Evolutionary conservation across 2,329 filamentous ascomycete genomes (phyloP), one percentile per base, ranked within the genome.

Genomic region (Ophiocordyceps unilateralis): DNA sequence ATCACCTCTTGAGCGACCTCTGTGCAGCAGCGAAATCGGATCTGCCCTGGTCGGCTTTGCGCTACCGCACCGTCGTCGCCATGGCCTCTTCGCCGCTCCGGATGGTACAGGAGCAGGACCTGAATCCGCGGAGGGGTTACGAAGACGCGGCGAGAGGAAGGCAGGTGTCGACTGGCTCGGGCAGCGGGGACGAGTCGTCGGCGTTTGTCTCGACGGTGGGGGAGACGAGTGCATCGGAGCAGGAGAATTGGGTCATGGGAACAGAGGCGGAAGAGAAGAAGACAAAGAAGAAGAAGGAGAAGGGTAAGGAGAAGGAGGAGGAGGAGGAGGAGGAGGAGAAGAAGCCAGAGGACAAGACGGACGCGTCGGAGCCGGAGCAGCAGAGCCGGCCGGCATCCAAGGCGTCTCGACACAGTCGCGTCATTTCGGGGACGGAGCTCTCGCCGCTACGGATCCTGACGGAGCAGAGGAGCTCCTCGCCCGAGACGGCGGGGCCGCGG

Each of bases 381-480:
- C 10, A 17, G n/a, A 36, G 32, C 55, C 48, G 61, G 32, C 66
- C 65, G 37, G 64, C 68, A 11, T 60, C 61, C 41, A 71, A 70
- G 50, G 55, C 59, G 8, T 20, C 44, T 7, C 17, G 69, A 40
- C 66, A 70, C 46, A 74, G 71, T 20, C 68, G 73, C 47, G 68
- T 77, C 49, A 59, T 76, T 43, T 74, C 73, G 28, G 72, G 73
- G 44, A 67, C 60, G 45, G 72, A 72, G 50, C 66, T 76, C 26
- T 74, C 73, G 41, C 73, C 73, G 34, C 62, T 77, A 30, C 74
- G 72, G 59, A 72, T 77, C 41, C 61, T 77, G 30, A 54, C 63
- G 26, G 59, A 59, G 34, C 56, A 58, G 46, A 51, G 47, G 47
- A 41, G 48, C 44, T 39, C 45, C 42, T 45, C 32, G 42, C 53